These are phyloP conservation scores for Corrigiola litoralis DNA, from an alignment of 179 eudicot species.

Conservation along the genomic window DNA sequence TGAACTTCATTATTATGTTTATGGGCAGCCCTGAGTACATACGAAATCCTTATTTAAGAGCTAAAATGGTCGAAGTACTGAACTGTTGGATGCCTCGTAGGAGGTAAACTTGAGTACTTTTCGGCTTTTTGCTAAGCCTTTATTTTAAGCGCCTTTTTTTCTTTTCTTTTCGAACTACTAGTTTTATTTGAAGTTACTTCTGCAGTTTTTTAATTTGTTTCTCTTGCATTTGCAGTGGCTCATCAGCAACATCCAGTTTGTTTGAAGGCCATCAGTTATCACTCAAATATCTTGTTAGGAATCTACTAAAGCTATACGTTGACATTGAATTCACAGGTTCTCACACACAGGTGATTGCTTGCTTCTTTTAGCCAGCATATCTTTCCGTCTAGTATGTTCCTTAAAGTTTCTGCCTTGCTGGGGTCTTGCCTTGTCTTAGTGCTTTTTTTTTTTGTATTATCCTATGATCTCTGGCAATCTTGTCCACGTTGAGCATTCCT, in stretches of 20 bases:
- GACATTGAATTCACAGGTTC: conserved; percentile 99
- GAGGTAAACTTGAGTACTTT: conserved; percentile 40
- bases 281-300: conserved; percentile 76
- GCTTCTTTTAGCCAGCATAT: not conserved
- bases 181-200: not conserved
- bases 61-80: conserved; percentile 97
- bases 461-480: no score
- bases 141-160: not conserved
- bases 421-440: not conserved
- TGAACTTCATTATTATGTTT: conserved; percentile 98
- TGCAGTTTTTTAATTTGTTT: conserved; percentile 6
- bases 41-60: conserved; percentile 91
- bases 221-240: conserved; percentile 51
- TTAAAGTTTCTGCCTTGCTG: not conserved
- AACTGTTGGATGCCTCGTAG: conserved; percentile 98
- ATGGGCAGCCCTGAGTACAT: conserved; percentile 94
- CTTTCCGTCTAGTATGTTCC: not conserved
- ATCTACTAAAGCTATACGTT: conserved; percentile 91
- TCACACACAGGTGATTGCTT: conserved; percentile 76
- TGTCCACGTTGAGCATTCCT: no score
- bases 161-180: not conserved
- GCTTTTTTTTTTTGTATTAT: not conserved
- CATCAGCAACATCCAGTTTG: conserved; percentile 63
- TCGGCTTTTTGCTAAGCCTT: not conserved
- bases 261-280: conserved; percentile 94